Percentiles rank a stretch among this genome's conserved stretches.
Evolutionary conservation across 2,329 filamentous ascomycete species (phyloP).

Genomic region (Colletotrichum gloeosporioides): DNA sequence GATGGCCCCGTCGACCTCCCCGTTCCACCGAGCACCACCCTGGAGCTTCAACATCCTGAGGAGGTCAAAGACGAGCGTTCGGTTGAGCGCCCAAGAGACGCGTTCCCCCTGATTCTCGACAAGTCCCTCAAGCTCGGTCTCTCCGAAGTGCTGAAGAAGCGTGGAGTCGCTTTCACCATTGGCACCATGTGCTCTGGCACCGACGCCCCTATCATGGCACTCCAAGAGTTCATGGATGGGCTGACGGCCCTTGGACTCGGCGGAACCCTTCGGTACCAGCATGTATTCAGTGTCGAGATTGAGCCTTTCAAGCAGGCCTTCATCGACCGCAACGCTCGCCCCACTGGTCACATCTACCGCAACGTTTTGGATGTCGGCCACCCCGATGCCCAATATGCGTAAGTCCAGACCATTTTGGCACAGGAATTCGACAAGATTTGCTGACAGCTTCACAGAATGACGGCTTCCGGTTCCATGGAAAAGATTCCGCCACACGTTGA

Average conservation of each 20-base stretch:
- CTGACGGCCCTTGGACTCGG: slow-evolving; percentile 32
- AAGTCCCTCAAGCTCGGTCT: slow-evolving; percentile 23
- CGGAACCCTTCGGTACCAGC: slow-evolving; percentile 49
- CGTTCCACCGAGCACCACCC: background rate
- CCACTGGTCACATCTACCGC: slow-evolving; percentile 55
- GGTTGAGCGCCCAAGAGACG: slow-evolving; percentile 7
- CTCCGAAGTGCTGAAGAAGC: slow-evolving; percentile 27
- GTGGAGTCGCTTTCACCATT: slow-evolving; percentile 43
- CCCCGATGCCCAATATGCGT: slow-evolving; percentile 43
- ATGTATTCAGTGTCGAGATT: slow-evolving; percentile 69
- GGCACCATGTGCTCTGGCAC: slow-evolving; percentile 83
- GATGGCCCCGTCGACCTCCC: background rate
- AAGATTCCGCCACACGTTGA: slow-evolving; percentile 64
- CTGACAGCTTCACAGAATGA: slow-evolving; percentile 52
- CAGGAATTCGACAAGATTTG: background rate
- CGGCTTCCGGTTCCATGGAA: slow-evolving; percentile 67
- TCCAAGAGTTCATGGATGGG: slow-evolving; percentile 60
- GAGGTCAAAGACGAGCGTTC: background rate
- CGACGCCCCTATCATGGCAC: slow-evolving; percentile 72
- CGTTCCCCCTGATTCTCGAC: slow-evolving; percentile 5
- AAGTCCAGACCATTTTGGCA: slow-evolving; percentile 32
- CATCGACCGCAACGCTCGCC: slow-evolving; percentile 64
- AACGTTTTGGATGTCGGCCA: slow-evolving; percentile 62
- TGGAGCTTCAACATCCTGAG: background rate
- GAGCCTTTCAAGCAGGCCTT: slow-evolving; percentile 69